Base-by-base conservation (phyloP, 768 basidiomycete species). In the Russula griseocarnosa region DNA sequence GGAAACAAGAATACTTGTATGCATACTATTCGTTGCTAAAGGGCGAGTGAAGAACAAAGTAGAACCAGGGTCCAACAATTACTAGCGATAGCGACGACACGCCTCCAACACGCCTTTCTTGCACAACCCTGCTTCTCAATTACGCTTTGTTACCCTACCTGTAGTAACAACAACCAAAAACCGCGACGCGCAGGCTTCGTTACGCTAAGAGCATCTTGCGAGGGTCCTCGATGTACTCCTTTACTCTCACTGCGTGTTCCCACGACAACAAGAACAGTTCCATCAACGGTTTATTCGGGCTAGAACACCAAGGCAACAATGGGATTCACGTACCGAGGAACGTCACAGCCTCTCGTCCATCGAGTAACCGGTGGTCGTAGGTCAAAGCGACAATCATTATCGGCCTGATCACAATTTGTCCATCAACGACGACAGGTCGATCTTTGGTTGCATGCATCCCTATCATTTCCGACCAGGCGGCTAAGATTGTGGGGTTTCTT, bases 361-460 rank as follows among this genome's bases (percentile, higher is more conserved):
- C 96, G 69, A 99, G 81, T 71, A 99, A 76, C 66, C 96, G 83
- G 78, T 98, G 95, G 76, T 98, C 95, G 74, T 98, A 98, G 0
- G 94, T 96, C 64, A 94, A 81, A 9, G 90, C 92, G 57, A 95
- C 86, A 50, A 94, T 83, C 95, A 98, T 98, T 77, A 98, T 92
- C 34, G 96, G 96, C 60, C 96, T 86, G 73, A 98, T 89, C 68
- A 94, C 95, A 70, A 98, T 92, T 79, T 98, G 87, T 26, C 95
- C 96, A 69, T 97, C 81, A 52, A 96, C 90, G 28, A 96, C 96
- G 28, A 91, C 92, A 9, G 91, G 84, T 66, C 82, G 85, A 69
- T 96, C 94, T 74, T 94, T 94, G 80, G 97, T 94, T 24, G 92
- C 72, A 76, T 99, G 96, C 92, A 98, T 98, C 64, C 91, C 87